Percentiles rank a stretch among this genome's conserved stretches.
Evolutionary conservation across 139 green algal genomes (phyloP).

Genomic region (Tetraselmis chui): DNA sequence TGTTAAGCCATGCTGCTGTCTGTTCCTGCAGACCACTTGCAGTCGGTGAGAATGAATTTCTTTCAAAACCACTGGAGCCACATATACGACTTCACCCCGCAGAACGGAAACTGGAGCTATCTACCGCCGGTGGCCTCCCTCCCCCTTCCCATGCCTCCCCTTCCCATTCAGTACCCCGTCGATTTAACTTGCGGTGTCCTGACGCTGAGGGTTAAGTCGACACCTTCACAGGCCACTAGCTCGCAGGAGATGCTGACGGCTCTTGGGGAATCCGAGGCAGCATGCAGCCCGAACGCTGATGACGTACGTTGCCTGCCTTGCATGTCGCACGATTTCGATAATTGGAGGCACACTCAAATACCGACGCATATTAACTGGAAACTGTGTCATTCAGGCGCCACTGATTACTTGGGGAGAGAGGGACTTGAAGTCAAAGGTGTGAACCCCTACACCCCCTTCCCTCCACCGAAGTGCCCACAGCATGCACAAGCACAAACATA

Average conservation of each 20-base stretch:
- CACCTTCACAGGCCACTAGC: too few species aligned
- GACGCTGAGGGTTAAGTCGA: too few species aligned
- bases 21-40: slow-evolving; percentile 36
- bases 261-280: background rate
- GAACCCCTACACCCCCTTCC: background rate
- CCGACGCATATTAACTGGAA: too few species aligned
- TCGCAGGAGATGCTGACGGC: background rate
- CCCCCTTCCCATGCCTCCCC: too few species aligned
- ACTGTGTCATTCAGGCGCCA: background rate
- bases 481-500: too few species aligned
- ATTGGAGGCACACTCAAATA: too few species aligned
- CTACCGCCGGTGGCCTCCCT: background rate
- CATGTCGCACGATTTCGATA: too few species aligned
- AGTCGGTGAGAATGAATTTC: slow-evolving; percentile 24
- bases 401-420: background rate
- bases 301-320: too few species aligned
- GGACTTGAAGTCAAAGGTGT: background rate
- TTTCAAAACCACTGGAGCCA: slow-evolving; percentile 62
- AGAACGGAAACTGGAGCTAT: slow-evolving; percentile 3
- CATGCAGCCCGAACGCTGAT: background rate
- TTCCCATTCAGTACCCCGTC: too few species aligned
- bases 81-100: slow-evolving; percentile 61
- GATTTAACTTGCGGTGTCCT: too few species aligned
- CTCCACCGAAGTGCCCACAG: too few species aligned
- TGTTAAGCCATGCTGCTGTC: background rate